Conservation (phyloP, 805 yeast species). For the Lipomyces starkeyi region DNA sequence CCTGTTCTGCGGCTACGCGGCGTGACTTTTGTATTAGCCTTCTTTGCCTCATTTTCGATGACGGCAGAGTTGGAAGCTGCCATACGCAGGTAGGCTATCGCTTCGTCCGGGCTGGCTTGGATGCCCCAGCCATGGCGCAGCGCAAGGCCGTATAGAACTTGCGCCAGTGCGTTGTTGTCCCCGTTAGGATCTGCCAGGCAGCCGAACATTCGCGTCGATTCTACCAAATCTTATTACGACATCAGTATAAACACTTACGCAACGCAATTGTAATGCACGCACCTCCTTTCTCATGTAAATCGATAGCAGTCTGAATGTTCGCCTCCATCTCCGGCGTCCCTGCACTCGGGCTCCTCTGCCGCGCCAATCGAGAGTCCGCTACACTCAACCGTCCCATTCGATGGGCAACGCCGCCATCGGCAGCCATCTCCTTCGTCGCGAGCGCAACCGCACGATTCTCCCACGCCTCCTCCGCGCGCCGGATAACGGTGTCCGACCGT, state of each 20-base stretch:
- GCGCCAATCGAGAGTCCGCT: not conserved
- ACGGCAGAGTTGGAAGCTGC: constrained; percentile 41
- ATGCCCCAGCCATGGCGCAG: constrained; percentile 47
- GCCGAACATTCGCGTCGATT: constrained; percentile 35
- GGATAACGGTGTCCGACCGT: not conserved
- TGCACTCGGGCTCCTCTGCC: constrained; percentile 8
- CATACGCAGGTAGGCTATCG: constrained; percentile 39
- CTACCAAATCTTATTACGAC: constrained; percentile 17
- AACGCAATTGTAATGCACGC: not conserved
- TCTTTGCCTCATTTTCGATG: constrained; percentile 30
- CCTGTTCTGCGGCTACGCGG: constrained; percentile 25
- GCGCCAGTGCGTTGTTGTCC: constrained; percentile 43
- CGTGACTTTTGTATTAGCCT: constrained; percentile 17
- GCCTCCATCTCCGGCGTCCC: constrained; percentile 26
- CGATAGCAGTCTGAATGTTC: constrained; percentile 42
- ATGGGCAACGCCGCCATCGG: not conserved
- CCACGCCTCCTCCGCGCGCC: constrained; percentile 15
- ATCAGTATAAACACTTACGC: constrained; percentile 18
- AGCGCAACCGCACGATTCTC: constrained; percentile 21
- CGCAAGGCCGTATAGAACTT: constrained; percentile 43
- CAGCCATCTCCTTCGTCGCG: constrained; percentile 17
- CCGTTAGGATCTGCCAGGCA: constrained; percentile 41
- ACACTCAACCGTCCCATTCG: not conserved
- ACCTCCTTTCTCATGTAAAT: constrained; percentile 41
- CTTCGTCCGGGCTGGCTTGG: constrained; percentile 34